phyloP scores from a whole-genome alignment of 2,329 filamentous ascomycete genomes.

The Aspergillus clavatus region DNA sequence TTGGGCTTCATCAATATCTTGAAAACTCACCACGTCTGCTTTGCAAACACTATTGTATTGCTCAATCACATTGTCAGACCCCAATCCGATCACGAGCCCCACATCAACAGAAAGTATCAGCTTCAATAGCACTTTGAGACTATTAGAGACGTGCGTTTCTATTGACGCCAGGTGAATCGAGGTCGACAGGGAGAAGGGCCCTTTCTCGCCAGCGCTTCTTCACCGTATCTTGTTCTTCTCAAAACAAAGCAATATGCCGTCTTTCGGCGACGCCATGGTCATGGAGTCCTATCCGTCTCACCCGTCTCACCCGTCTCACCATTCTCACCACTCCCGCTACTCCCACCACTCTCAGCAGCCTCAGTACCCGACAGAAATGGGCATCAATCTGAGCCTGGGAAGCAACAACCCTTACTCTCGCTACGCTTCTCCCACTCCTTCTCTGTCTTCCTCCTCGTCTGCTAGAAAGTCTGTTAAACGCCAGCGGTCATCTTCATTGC shows the following conservation, averaged over 20 bases:
- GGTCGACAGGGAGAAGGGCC: neutral
- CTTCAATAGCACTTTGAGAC: conserved; percentile 13
- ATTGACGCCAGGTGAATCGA: conserved; percentile 2
- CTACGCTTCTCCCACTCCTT: conserved; percentile 18
- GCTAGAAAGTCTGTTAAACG: conserved; percentile 12
- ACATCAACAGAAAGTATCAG: conserved; percentile 8
- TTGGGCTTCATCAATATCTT: neutral
- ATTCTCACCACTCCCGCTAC: conserved; percentile 20
- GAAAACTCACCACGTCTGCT: neutral
- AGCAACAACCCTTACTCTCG: conserved; percentile 26
- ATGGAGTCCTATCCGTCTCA: conserved; percentile 17
- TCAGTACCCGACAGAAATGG: conserved; percentile 14
- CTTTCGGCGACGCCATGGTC: conserved; percentile 18
- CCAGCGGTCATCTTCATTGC: conserved; percentile 21
- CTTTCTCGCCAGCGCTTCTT: neutral
- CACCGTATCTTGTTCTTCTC: conserved; percentile 5
- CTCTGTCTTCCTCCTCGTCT: neutral
- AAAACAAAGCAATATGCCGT: conserved; percentile 8
- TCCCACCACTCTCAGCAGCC: too few relatives aligned
- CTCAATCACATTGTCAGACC: conserved; percentile 3
- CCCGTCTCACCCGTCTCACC: conserved; percentile 15
- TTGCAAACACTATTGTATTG: neutral
- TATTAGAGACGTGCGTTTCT: conserved; percentile 16
- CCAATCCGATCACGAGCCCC: conserved; percentile 6
- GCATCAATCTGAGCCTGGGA: conserved; percentile 7